Conservation (phyloP, 495 filamentous ascomycete species). For the Annulohypoxylon stygium region DNA sequence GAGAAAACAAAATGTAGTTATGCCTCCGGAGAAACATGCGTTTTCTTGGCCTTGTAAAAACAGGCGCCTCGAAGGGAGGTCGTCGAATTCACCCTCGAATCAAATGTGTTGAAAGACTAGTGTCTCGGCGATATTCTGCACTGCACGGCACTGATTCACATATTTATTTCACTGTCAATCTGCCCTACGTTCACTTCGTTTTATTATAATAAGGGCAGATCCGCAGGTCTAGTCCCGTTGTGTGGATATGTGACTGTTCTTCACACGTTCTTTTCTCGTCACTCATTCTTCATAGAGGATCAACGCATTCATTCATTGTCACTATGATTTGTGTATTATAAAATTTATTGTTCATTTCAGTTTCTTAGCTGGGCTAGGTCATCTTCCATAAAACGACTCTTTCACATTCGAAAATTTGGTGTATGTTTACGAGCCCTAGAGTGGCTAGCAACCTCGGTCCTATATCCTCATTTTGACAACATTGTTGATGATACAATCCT, state of each 20-base stretch:
- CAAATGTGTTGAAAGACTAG: neutral
- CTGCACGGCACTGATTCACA: slow-evolving; percentile 18
- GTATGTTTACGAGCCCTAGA: neutral
- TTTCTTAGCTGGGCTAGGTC: slow-evolving; percentile 22
- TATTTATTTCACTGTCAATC: neutral
- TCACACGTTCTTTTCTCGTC: neutral
- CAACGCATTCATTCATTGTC: slow-evolving; percentile 12
- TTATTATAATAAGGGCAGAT: slow-evolving; percentile 8
- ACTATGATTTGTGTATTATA: neutral
- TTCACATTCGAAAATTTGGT: neutral
- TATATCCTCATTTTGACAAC: neutral
- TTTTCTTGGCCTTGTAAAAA: neutral
- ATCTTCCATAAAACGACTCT: slow-evolving; percentile 4
- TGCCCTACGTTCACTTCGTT: neutral
- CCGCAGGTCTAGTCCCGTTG: neutral
- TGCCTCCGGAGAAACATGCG: neutral
- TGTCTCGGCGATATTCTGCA: neutral
- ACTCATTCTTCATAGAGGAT: slow-evolving; percentile 7
- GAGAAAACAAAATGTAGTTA: neutral
- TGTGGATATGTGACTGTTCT: neutral
- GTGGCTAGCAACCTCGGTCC: neutral
- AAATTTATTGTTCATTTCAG: slow-evolving; percentile 14
- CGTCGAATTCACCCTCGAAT: slow-evolving; percentile 29
- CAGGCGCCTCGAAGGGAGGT: neutral
- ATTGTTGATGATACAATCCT: neutral